Conservation (phyloP, 2,329 filamentous ascomycete genomes). For the Cytospora leucostoma region DNA sequence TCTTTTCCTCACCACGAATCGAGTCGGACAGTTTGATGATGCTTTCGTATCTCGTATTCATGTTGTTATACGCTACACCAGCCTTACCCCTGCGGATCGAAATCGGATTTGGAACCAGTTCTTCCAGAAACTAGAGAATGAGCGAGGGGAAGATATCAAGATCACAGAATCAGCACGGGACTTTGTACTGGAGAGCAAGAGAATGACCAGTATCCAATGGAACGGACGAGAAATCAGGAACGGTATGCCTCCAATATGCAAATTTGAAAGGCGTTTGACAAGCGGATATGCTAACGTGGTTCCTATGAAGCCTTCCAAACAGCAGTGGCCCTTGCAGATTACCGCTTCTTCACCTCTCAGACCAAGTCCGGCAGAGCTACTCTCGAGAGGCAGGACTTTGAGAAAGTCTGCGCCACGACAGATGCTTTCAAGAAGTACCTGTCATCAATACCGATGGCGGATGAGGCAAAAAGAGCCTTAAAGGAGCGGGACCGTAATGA, state of each 20-base stretch:
- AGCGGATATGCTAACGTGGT: background rate
- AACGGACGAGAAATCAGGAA: constrained; percentile 12
- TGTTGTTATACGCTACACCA: constrained; percentile 35
- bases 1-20: constrained; percentile 35
- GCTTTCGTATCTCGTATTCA: constrained; percentile 41
- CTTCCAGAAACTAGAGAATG: constrained; percentile 4
- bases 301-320: constrained; percentile 6
- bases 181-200: background rate
- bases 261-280: background rate
- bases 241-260: background rate
- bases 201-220: background rate
- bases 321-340: constrained; percentile 8
- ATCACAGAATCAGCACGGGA: background rate
- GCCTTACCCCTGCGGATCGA: background rate
- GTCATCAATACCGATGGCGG: background rate
- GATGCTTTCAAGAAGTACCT: constrained; percentile 2
- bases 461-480: background rate
- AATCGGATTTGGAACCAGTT: background rate
- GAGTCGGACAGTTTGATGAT: constrained; percentile 41
- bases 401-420: constrained; percentile 2
- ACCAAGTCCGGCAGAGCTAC: background rate
- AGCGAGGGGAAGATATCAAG: background rate
- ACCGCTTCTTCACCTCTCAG: background rate
- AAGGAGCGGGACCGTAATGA: no score
- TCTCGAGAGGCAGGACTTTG: background rate